Evolutionary conservation across 2,329 filamentous ascomycete species (phyloP).

Genomic region (Colletotrichum musicola): DNA sequence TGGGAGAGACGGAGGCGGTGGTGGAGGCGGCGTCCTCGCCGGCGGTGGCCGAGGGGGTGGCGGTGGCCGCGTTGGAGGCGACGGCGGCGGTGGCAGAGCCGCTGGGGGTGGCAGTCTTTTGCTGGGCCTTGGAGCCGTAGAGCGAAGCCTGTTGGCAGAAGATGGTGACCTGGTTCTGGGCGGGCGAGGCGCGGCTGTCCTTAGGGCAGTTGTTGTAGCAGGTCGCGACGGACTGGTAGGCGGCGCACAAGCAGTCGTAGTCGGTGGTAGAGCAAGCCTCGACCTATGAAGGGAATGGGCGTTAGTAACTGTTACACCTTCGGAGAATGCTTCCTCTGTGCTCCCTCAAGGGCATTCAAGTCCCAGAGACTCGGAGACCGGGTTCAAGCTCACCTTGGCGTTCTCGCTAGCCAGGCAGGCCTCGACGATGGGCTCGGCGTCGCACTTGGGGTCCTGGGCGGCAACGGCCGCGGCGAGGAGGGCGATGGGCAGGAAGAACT

Average conservation of each 20-base stretch:
- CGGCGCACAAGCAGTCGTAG: conserved; percentile 61
- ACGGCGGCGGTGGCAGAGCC: conserved; percentile 42
- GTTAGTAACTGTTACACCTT: neutral
- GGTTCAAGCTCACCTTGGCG: conserved; percentile 47
- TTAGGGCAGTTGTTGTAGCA: conserved; percentile 71
- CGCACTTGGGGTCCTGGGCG: conserved; percentile 50
- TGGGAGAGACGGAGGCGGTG: conserved; percentile 39
- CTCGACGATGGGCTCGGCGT: conserved; percentile 61
- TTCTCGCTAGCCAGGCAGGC: conserved; percentile 57
- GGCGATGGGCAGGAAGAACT: conserved; percentile 57
- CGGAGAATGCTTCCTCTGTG: neutral
- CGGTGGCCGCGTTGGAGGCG: conserved; percentile 40
- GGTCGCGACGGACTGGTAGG: conserved; percentile 59
- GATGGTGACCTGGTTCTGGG: conserved; percentile 54
- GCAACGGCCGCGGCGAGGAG: conserved; percentile 47
- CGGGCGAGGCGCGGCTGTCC: conserved; percentile 53
- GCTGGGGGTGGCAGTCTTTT: conserved; percentile 44
- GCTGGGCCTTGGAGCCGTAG: conserved; percentile 51
- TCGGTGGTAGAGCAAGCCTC: conserved; percentile 54
- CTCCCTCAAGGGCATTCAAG: too few relatives aligned
- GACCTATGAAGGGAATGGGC: conserved; percentile 43
- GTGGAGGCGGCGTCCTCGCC: conserved; percentile 39
- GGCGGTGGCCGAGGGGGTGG: conserved; percentile 39
- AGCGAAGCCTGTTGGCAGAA: conserved; percentile 61
- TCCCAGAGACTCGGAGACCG: neutral